These are phyloP conservation scores for Triticum dicoccoides DNA, from an alignment of 176 grass and related monocot species.

Conservation along the genomic window DNA sequence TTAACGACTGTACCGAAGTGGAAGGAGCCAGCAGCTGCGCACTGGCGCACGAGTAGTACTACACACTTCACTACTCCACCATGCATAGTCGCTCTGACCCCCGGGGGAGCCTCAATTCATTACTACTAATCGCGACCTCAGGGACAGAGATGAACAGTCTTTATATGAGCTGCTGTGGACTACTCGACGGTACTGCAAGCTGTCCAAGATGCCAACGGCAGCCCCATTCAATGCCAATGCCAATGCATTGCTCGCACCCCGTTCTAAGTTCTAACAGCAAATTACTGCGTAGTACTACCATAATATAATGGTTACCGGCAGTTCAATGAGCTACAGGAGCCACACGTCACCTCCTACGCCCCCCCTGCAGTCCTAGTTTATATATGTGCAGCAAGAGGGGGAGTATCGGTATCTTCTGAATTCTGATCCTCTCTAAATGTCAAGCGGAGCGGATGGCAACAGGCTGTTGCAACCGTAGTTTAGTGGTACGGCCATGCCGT, in stretches of 20 bases:
- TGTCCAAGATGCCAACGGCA: conserved; percentile 18
- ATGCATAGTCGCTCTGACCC: no score
- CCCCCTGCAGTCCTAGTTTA: not conserved
- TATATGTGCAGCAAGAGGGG: not conserved
- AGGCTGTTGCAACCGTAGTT: conserved; percentile 29
- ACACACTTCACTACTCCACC: not conserved
- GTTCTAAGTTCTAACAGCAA: conserved; percentile 13
- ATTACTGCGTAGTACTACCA: not conserved
- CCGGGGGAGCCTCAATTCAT: not conserved
- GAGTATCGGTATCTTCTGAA: not conserved
- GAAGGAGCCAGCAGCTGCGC: not conserved
- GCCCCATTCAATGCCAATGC: not conserved
- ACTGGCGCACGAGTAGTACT: no score
- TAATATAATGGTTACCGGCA: no score
- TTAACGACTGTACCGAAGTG: not conserved
- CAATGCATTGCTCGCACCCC: not conserved
- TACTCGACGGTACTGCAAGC: not conserved
- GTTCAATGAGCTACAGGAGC: not conserved
- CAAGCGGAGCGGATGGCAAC: conserved; percentile 18
- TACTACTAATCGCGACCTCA: not conserved
- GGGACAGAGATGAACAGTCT: not conserved
- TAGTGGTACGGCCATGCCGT: not conserved
- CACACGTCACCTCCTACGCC: not conserved
- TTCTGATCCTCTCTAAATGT: not conserved
- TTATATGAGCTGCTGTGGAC: not conserved